phyloP scores from a whole-genome alignment of 2,329 filamentous ascomycete genomes.

The Emericellopsis cladophorae region DNA sequence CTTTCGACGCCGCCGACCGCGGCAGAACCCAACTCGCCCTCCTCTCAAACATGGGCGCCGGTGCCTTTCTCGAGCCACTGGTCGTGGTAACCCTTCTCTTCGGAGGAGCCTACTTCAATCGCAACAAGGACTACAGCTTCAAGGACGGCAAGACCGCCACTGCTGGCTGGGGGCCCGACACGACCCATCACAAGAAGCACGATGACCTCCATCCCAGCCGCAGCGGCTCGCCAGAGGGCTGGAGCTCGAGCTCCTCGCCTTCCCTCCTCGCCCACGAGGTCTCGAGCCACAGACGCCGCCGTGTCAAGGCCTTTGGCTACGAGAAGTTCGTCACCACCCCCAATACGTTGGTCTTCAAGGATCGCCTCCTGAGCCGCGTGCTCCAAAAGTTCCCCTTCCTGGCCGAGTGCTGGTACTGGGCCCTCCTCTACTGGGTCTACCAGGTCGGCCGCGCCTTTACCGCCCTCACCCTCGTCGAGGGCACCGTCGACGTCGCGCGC shows the following conservation, averaged over 20 bases:
- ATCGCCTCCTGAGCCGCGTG: conserved; percentile 13
- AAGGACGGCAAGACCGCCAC: conserved; percentile 6
- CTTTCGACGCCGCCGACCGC: not conserved
- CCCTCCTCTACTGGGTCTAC: conserved; percentile 67
- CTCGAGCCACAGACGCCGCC: conserved; percentile 16
- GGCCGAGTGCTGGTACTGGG: conserved; percentile 68
- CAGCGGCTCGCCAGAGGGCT: not conserved
- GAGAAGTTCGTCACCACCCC: conserved; percentile 16
- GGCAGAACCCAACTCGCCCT: not conserved
- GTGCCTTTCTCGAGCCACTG: conserved; percentile 26
- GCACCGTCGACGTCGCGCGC: conserved; percentile 55
- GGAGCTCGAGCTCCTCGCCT: conserved; percentile 10
- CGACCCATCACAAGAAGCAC: conserved; percentile 12
- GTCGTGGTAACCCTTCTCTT: conserved; percentile 28
- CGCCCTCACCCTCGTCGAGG: conserved; percentile 54
- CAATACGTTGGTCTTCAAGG: conserved; percentile 18
- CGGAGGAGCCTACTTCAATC: conserved; percentile 29
- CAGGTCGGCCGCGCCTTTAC: conserved; percentile 62
- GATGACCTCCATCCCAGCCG: conserved; percentile 11
- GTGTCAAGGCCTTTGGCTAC: conserved; percentile 18
- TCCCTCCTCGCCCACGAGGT: conserved; percentile 13
- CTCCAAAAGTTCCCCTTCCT: conserved; percentile 48
- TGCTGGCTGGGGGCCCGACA: conserved; percentile 7
- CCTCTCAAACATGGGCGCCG: conserved; percentile 19
- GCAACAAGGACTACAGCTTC: conserved; percentile 23